Evolutionary conservation across 2,329 filamentous ascomycete genomes (phyloP).

Genomic region (Scortechinia acanthostroma): DNA sequence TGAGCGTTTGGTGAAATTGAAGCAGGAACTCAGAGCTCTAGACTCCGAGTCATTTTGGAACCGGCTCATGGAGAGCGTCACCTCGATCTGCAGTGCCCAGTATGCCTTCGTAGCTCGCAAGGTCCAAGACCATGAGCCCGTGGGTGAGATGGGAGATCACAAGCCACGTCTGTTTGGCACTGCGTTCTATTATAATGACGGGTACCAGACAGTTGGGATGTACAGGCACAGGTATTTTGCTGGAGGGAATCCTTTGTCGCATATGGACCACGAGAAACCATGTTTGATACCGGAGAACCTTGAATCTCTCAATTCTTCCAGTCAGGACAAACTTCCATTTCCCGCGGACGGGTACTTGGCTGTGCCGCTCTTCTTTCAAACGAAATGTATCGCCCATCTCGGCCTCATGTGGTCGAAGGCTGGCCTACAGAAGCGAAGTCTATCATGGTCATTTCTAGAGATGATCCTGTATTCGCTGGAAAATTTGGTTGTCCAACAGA

Average conservation of each 20-base stretch:
- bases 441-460: slow-evolving; percentile 63
- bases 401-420: slow-evolving; percentile 66
- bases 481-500: slow-evolving; percentile 52
- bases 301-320: slow-evolving; percentile 47
- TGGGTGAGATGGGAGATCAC: slow-evolving; percentile 52
- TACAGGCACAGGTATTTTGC: slow-evolving; percentile 48
- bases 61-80: slow-evolving; percentile 54
- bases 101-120: slow-evolving; percentile 64
- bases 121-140: slow-evolving; percentile 48
- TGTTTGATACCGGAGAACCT: slow-evolving; percentile 60
- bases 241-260: slow-evolving; percentile 45
- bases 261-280: slow-evolving; percentile 68
- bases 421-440: slow-evolving; percentile 41
- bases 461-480: slow-evolving; percentile 64
- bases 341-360: slow-evolving; percentile 61
- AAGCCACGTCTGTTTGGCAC: slow-evolving; percentile 58
- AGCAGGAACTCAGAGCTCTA: slow-evolving; percentile 40
- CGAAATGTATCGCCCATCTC: slow-evolving; percentile 63
- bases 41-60: slow-evolving; percentile 57
- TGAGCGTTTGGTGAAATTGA: slow-evolving; percentile 51
- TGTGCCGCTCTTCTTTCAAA: slow-evolving; percentile 56
- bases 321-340: slow-evolving; percentile 48
- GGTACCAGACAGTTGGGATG: slow-evolving; percentile 38
- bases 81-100: slow-evolving; percentile 54
- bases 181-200: slow-evolving; percentile 61